These are phyloP conservation scores for Saccharomycopsis olivae DNA, from an alignment of 805 yeast species.

Conservation along the genomic window DNA sequence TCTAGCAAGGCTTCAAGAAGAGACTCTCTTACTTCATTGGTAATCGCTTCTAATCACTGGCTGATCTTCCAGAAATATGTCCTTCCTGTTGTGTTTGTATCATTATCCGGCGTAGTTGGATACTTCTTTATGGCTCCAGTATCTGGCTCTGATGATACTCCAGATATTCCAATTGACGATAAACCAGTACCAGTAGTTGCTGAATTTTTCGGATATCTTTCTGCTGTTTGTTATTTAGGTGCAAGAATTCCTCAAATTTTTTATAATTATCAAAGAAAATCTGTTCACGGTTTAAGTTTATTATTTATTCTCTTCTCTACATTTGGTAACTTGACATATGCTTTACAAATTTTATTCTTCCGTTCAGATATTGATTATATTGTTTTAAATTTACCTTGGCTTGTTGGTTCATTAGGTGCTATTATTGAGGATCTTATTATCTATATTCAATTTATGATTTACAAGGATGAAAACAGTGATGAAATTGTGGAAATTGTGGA, in stretches of 20 bases:
- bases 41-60: conserved; percentile 36
- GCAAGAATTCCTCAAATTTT: conserved; percentile 80
- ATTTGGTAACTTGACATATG: conserved; percentile 66
- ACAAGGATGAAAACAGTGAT: conserved; percentile 28
- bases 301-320: conserved; percentile 67
- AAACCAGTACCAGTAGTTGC: conserved; percentile 38
- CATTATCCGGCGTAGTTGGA: conserved; percentile 53
- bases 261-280: conserved; percentile 66
- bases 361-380: conserved; percentile 53
- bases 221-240: conserved; percentile 58
- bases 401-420: conserved; percentile 70
- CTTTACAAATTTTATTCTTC: conserved; percentile 59
- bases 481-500: conserved; percentile 14
- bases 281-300: conserved; percentile 80
- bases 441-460: conserved; percentile 56
- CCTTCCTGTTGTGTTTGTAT: conserved; percentile 51
- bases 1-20: conserved; percentile 24
- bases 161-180: conserved; percentile 19
- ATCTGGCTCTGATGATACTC: conserved; percentile 20
- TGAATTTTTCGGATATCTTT: conserved; percentile 57
- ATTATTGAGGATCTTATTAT: conserved; percentile 59
- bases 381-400: conserved; percentile 59
- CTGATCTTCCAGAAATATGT: conserved; percentile 40
- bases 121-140: conserved; percentile 38
- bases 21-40: conserved; percentile 42